phyloP scores from a whole-genome alignment of 73 alveolate genomes.

The Stentor roeselii region DNA sequence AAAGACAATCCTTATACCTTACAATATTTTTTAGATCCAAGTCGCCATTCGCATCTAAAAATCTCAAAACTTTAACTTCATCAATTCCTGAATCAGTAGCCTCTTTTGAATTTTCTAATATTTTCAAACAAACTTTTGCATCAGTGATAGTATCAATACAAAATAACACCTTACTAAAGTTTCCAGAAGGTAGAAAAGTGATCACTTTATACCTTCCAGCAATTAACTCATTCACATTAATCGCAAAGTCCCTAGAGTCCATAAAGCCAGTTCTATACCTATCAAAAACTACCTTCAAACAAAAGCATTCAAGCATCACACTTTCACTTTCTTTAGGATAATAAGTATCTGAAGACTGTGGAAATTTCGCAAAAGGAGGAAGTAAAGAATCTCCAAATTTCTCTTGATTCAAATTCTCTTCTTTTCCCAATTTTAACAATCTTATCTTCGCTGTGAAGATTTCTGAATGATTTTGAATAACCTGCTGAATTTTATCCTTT shows the following conservation, averaged over 20 bases:
- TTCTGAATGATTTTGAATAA: no score
- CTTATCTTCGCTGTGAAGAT: no score
- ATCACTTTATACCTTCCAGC: constrained; percentile 3
- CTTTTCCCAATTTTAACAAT: no score
- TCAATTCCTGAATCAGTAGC: neutral
- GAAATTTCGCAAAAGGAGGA: neutral
- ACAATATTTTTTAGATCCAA: constrained; percentile 3
- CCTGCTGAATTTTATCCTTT: no score
- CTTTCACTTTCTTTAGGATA: neutral
- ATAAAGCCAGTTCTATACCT: neutral
- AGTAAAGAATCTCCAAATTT: no score
- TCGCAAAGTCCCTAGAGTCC: neutral
- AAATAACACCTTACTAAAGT: neutral
- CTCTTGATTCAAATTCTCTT: no score
- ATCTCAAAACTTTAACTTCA: neutral
- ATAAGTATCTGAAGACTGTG: neutral
- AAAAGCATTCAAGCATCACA: neutral
- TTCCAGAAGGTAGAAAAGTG: neutral
- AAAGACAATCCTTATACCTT: constrained; percentile 40
- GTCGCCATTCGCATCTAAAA: neutral
- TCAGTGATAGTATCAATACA: neutral
- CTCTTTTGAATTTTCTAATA: neutral
- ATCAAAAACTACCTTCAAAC: neutral
- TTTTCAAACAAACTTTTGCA: neutral
- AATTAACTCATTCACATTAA: neutral